These are phyloP conservation scores for Crithidia thermophila DNA, from an alignment of 208 protist genomes.

Conservation along the genomic window DNA sequence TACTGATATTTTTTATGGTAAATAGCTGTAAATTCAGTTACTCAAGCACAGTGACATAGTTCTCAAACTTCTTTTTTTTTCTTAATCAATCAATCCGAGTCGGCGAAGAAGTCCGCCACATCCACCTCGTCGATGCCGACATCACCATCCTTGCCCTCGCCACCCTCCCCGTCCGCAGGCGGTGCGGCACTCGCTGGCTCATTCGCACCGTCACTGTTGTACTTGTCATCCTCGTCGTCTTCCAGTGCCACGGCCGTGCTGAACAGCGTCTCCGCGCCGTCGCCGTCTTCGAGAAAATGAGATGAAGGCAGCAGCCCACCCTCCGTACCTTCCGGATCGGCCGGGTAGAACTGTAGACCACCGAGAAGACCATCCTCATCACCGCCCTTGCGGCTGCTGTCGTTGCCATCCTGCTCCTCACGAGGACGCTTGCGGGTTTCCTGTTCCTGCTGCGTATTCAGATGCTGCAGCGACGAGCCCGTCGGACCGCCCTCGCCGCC, in stretches of 20 bases:
- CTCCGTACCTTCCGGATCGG: not conserved
- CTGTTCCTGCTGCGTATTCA: no score
- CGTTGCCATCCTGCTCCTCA: not conserved
- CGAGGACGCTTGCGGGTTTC: not conserved
- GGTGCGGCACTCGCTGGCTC: not conserved
- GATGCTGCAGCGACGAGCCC: no score
- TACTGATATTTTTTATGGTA: no score
- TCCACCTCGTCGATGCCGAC: conserved; percentile 42
- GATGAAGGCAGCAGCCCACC: not conserved
- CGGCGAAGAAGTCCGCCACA: conserved; percentile 58
- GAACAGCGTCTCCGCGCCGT: no score
- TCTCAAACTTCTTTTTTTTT: conserved; percentile 14
- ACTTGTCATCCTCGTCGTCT: not conserved
- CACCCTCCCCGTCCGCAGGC: conserved; percentile 3
- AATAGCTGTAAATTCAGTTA: not conserved
- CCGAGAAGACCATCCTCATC: not conserved
- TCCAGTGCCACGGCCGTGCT: not conserved
- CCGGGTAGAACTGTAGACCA: conserved; percentile 1
- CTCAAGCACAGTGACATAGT: not conserved
- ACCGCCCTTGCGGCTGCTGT: not conserved
- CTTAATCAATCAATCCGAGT: conserved; percentile 41
- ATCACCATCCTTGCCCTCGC: not conserved
- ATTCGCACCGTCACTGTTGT: not conserved
- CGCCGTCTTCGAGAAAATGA: no score
- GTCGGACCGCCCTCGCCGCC: no score